Evolutionary conservation across 1,139 yeast genomes (phyloP).

Genomic region (Geotrichum aggregatum): DNA sequence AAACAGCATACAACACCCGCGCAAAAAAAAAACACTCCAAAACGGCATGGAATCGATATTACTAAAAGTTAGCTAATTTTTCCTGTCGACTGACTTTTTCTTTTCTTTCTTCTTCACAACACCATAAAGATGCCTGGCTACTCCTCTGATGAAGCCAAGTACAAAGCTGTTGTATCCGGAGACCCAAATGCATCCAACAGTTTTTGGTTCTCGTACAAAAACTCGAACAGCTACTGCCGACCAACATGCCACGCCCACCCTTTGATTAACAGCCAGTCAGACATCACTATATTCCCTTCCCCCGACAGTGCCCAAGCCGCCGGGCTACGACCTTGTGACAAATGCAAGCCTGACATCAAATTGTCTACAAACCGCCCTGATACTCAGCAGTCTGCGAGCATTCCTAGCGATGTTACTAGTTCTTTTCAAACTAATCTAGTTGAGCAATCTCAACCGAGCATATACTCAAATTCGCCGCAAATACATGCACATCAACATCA

Average conservation of each 20-base stretch:
- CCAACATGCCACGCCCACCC: constrained; percentile 17
- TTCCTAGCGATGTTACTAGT: constrained; percentile 51
- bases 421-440: not conserved
- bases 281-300: constrained; percentile 9
- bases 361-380: constrained; percentile 44
- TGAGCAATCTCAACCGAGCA: not conserved
- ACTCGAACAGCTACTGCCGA: constrained; percentile 15
- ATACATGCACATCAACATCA: not conserved
- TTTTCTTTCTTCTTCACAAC: not conserved
- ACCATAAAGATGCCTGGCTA: constrained; percentile 8
- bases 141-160: constrained; percentile 7
- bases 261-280: not conserved
- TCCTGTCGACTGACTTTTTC: not conserved
- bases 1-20: not conserved
- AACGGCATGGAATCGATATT: constrained; percentile 3
- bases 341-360: constrained; percentile 45
- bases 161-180: constrained; percentile 10
- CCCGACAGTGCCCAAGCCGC: constrained; percentile 39
- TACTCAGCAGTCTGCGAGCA: constrained; percentile 41
- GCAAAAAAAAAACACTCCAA: not conserved
- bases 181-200: constrained; percentile 11
- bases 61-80: not conserved
- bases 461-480: not conserved
- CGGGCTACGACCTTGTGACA: constrained; percentile 52
- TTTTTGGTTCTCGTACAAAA: constrained; percentile 12